phyloP scores from a whole-genome alignment of 2,329 filamentous ascomycete species.

The Ascochyta fabae region DNA sequence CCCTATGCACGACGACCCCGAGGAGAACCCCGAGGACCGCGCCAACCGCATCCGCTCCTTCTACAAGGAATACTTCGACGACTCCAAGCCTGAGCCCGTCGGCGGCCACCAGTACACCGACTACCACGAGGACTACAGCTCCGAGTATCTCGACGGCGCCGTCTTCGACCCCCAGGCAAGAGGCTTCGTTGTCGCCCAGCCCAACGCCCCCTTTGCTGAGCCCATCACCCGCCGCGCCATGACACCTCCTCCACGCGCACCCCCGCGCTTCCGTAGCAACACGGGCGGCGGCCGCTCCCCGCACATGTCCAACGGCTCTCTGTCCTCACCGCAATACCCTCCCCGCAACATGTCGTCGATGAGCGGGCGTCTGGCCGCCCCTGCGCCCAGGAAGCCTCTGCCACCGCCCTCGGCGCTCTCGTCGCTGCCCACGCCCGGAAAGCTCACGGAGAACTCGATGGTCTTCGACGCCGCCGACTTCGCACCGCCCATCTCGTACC shows the following conservation, averaged over 20 bases:
- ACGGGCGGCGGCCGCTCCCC: conserved; percentile 36
- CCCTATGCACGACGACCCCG: conserved; percentile 71
- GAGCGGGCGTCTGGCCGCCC: conserved; percentile 43
- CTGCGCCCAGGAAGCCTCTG: conserved; percentile 61
- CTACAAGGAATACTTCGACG: conserved; percentile 99
- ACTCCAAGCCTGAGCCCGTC: conserved; percentile 63
- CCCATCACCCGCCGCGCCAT: conserved; percentile 88
- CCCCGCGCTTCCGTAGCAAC: conserved; percentile 59
- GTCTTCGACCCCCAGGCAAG: conserved; percentile 64
- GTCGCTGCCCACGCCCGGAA: conserved; percentile 82
- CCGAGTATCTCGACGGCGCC: conserved; percentile 69
- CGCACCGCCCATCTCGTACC: conserved; percentile 71
- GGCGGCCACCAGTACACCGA: conserved; percentile 49
- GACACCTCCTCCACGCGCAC: conserved; percentile 84
- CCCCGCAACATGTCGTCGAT: conserved; percentile 52
- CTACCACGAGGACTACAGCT: conserved; percentile 79
- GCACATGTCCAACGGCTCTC: conserved; percentile 58
- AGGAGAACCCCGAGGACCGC: conserved; percentile 90
- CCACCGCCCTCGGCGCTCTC: conserved; percentile 77
- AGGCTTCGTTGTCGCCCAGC: conserved; percentile 63
- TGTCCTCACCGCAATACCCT: conserved; percentile 54
- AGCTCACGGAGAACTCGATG: conserved; percentile 77
- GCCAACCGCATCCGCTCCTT: conserved; percentile 98
- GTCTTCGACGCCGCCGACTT: conserved; percentile 81
- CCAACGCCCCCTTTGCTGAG: conserved; percentile 73